Evolutionary conservation across 441 rosid species (phyloP), one percentile per base, ranked within the genome.

Genomic region (Syzygium syzygioides): DNA sequence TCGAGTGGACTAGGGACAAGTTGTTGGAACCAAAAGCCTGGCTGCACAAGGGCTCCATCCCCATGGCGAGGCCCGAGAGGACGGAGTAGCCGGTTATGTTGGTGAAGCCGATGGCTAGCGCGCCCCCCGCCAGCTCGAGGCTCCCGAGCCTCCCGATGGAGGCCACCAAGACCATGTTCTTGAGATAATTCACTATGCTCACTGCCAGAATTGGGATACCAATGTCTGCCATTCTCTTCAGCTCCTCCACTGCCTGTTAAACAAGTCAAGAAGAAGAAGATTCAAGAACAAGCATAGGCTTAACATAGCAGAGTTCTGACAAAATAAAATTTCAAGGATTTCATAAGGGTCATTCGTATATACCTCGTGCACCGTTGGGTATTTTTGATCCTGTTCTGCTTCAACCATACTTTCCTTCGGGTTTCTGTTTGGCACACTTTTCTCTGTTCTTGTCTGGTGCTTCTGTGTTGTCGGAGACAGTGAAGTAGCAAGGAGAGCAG

Each of bases 1-100:
- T 94, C 17, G 89, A 92, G 32, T 91, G 87, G 53, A 96, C 97
- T 6, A 96, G 88, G 6, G 89, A 90, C 9, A 87, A 86, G 89
- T 96, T 96, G 62, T 90, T 94, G 12, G 99, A 97, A 37, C 99
- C 99, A 30, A 95, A 93, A 66, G 98, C 97, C 91, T 97, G 99
- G 89, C 98, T 91, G 30, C 99, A 96, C 14, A 97, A 90, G 25
- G 99, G 96, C 87, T 97, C 99, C 98, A 97, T 96, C 54, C 99
- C 99, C 89, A 91, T 92, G 59, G 99, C 98, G 8, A 97, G 90
- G 56, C 99, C 99, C 0, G 99, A 96, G 10, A 97, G 92, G 85
- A 97, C 96, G 0, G 99, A 96, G 89, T 97, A 96, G 88, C 99
- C 99, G 9, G 97, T 96, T 87, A 97, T 96, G 93, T 97, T 97